Evolutionary conservation across 441 rosid species (phyloP), one percentile per base, ranked within the genome.

Genomic region (Populus hybrid): DNA sequence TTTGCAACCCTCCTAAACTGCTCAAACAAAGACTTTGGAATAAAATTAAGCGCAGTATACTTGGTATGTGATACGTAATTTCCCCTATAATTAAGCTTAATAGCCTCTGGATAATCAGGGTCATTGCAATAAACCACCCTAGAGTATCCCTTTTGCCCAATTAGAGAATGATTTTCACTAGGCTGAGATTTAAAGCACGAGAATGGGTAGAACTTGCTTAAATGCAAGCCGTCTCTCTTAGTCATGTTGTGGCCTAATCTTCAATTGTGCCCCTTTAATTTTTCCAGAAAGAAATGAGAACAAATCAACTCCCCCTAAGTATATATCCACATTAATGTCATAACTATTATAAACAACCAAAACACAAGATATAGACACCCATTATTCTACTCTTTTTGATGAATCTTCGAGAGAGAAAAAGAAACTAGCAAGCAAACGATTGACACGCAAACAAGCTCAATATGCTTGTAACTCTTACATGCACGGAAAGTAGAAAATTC

Each of bases 1-100:
- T 94, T 96, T 34, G 98, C 99, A 70, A 94, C 99, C 86, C 99
- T 90, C 84, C 98, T 87, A 84, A 96, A 96, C 87, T 96, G 98
- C 89, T 96, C 99, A 84, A 94, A 94, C 88, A 96, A 80, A n/a
- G 99, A 90, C 92, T 94, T 96, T 6, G 99, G 99, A 70, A 96
- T 86, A 84, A 96, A 96, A 78, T 92, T 93, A 61, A 85, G 83
- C 0, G 88, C 89, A 0, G 95, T 91, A 78, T 96, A 96, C 88
- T 96, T 96, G n/a, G 98, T 94, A 26, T 94, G 92, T 16, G 94
- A 88, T 6, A 94, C 95, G 78, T 93, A 94, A 79, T 96, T 96
- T 1, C 93, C 89, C 67, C 76, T 81, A 78, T 96, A 94, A 61
- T 88, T 86, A 32, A 88, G 87, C 80, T 81, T 72, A 74, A 86